Evolutionary conservation across 768 basidiomycete genomes (phyloP).

Genomic region (Lepiota venenata): DNA sequence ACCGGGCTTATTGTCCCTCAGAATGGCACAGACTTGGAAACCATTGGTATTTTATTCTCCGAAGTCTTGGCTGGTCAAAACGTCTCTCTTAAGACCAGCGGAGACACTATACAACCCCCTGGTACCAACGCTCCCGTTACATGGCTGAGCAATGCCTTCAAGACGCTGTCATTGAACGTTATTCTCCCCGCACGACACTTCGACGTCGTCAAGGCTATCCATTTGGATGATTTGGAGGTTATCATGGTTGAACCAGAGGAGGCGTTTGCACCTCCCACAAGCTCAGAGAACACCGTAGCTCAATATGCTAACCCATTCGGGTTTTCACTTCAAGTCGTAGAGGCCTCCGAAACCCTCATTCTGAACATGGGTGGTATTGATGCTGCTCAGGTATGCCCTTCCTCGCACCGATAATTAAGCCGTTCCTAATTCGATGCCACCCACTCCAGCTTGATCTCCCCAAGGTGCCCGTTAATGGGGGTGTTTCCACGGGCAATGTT

Average conservation of each 20-base stretch:
- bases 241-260: conserved; percentile 48
- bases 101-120: conserved; percentile 57
- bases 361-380: conserved; percentile 44
- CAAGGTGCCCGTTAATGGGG: conserved; percentile 43
- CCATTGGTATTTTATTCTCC: conserved; percentile 63
- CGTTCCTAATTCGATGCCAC: background rate
- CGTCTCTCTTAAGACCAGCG: conserved; percentile 54
- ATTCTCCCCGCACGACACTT: conserved; percentile 59
- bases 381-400: conserved; percentile 45
- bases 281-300: conserved; percentile 52
- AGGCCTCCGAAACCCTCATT: conserved; percentile 51
- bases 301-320: conserved; percentile 75
- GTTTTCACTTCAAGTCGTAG: conserved; percentile 64
- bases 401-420: background rate
- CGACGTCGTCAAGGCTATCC: conserved; percentile 63
- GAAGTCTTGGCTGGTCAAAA: conserved; percentile 62
- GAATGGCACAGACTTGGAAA: conserved; percentile 47
- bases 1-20: conserved; percentile 65
- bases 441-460: conserved; percentile 47
- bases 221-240: conserved; percentile 53
- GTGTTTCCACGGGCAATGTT: conserved; percentile 68
- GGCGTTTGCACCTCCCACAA: conserved; percentile 56
- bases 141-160: conserved; percentile 72
- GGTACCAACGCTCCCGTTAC: conserved; percentile 47
- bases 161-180: conserved; percentile 59